Evolutionary conservation across 345 rosid genomes (phyloP), one percentile per base, ranked within the genome.

Genomic region (Physaria fendleri): DNA sequence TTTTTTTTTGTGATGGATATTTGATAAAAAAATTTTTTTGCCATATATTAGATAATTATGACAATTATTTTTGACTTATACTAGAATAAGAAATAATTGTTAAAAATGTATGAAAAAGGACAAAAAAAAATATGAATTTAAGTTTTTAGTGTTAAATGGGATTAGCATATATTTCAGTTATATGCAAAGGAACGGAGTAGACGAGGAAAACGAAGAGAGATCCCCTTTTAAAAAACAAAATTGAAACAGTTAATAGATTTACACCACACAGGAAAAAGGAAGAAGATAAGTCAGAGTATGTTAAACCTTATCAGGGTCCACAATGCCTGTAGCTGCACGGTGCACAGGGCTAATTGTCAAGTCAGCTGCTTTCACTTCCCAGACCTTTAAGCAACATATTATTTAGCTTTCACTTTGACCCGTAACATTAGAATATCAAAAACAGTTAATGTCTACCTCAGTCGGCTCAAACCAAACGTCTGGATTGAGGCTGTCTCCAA

Each of bases 321-420:
- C 95, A 33, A 71, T 61, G 55, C 97, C 99, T 18, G 80, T 72
- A 54, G 99, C 97, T 39, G 99, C 97, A 73, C 78, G 77, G 72
- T 89, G 77, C 69, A 85, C 96, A 45, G 97, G 99, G 66, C 97
- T 93, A 63, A 89, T 82, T 34, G 97, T 89, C 69, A 89, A 71
- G 68, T 93, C 99, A 54, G 97, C 95, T 73, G 95, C 99, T 81
- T 87, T 89, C 56, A 93, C 99, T 80, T 93, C 95, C 97, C 99
- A 93, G 13, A 93, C 99, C 97, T 89, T 66, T 45, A 56, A 59
- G 30, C 59, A 51, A 50, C 53, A 64, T 35, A 9, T 42, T 17
- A 28, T 20, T 62, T 8, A 25, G 11, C 28, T 20, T 51, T 33
- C 18, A 6, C 10, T 47, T 47, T 15, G 25, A 35, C 20, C 35